A percentile compares a stretch with the other conserved stretches of the same genome.
phyloP scores from a whole-genome alignment of 768 basidiomycete species.

The Pleurotus djamor region DNA sequence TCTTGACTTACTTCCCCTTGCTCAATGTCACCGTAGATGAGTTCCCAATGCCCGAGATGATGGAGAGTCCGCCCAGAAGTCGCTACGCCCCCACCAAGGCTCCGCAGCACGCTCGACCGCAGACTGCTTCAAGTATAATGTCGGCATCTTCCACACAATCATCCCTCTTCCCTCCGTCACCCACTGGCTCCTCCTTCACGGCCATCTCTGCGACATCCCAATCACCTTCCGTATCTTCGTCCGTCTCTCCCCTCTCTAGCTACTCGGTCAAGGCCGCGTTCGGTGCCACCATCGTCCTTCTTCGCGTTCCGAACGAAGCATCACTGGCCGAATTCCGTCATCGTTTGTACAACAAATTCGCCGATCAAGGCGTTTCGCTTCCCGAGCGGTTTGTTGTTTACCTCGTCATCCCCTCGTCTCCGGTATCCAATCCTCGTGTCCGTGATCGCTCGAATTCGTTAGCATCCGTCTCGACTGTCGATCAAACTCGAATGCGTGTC shows the following conservation, averaged over 20 bases:
- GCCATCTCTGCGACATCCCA: slow-evolving; percentile 24
- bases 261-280: slow-evolving; percentile 66
- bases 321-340: slow-evolving; percentile 51
- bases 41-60: slow-evolving; percentile 24
- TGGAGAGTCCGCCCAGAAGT: neutral
- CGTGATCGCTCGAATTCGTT: slow-evolving; percentile 32
- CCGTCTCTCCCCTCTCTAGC: slow-evolving; percentile 15
- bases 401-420: slow-evolving; percentile 38
- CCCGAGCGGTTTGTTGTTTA: slow-evolving; percentile 54
- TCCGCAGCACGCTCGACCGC: slow-evolving; percentile 12
- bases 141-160: slow-evolving; percentile 10
- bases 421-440: slow-evolving; percentile 10
- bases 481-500: slow-evolving; percentile 33
- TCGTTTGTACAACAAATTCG: slow-evolving; percentile 65
- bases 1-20: neutral
- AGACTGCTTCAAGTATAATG: slow-evolving; percentile 24
- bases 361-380: slow-evolving; percentile 50
- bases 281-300: slow-evolving; percentile 58
- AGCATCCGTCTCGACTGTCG: slow-evolving; percentile 23
- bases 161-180: slow-evolving; percentile 14
- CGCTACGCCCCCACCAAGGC: neutral
- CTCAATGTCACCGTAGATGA: slow-evolving; percentile 25
- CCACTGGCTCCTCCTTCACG: slow-evolving; percentile 19
- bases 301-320: slow-evolving; percentile 49
- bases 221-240: slow-evolving; percentile 21